phyloP scores from a whole-genome alignment of 2,329 filamentous ascomycete genomes.

The Juglanconis juglandina region DNA sequence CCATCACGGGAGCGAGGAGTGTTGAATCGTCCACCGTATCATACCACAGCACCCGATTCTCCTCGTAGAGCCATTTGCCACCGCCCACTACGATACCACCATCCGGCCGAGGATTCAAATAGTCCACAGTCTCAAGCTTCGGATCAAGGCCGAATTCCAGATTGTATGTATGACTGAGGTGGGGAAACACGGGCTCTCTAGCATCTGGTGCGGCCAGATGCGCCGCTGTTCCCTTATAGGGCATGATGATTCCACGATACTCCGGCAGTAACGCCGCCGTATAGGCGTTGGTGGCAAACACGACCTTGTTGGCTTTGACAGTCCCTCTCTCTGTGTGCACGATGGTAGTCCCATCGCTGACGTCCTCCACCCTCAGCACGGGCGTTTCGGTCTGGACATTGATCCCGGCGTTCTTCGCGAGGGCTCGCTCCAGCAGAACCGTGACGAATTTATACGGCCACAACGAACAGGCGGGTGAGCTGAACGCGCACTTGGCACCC shows the following conservation, averaged over 20 bases:
- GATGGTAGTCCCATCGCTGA: not conserved
- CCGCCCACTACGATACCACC: conserved; percentile 18
- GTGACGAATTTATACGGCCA: conserved; percentile 19
- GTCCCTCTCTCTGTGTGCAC: conserved; percentile 5
- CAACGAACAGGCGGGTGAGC: conserved; percentile 8
- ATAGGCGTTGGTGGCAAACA: conserved; percentile 17
- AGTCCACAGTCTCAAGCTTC: conserved; percentile 11
- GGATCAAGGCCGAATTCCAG: conserved; percentile 10
- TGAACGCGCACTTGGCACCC: conserved; percentile 7
- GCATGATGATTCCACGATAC: conserved; percentile 13
- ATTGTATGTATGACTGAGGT: conserved; percentile 18
- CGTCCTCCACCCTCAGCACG: conserved; percentile 4
- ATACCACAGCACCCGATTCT: conserved; percentile 15
- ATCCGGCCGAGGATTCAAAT: conserved; percentile 17
- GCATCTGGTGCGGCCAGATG: conserved; percentile 6
- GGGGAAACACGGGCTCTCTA: conserved; percentile 8
- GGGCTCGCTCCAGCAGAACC: conserved; percentile 7
- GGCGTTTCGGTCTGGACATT: conserved; percentile 17
- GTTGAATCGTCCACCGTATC: conserved; percentile 22
- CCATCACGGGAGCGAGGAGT: conserved; percentile 19
- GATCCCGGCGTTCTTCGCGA: not conserved
- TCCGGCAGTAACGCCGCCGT: conserved; percentile 7
- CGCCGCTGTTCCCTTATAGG: conserved; percentile 14
- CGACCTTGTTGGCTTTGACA: conserved; percentile 3
- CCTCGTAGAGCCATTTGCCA: conserved; percentile 12